Evolutionary conservation across 2,329 filamentous ascomycete genomes (phyloP), one percentile per base, ranked within the genome.

Genomic region (Sarocladium oryzae): DNA sequence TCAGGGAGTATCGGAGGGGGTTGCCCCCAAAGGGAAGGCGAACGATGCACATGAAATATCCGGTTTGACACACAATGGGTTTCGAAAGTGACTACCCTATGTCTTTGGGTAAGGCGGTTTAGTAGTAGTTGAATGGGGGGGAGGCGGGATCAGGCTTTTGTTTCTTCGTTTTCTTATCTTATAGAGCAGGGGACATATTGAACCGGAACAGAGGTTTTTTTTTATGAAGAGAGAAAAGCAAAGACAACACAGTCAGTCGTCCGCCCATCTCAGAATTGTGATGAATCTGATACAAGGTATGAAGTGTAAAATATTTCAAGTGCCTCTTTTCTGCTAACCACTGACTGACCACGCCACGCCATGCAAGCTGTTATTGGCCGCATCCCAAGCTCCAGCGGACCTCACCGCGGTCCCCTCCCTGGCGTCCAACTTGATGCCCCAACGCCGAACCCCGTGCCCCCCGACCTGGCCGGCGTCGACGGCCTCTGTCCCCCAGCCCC

Each of bases 381-480:
- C 37, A 5, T 26, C 9, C 21, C 40, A 3, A 15, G 6, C 21
- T 20, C 3, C 20, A 37, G n/a, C 24, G 50, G 55, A 60, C 56
- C 60, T 63, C 30, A 70, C 51, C 23, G 69, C 69, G 69, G 69
- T 46, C 67, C 71, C 55, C 71, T 76, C 16, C 72, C 72, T 30
- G 73, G 73, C 30, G 73, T 76, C 72, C 72, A 75, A 23, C 60
- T 69, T 35, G 62, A 32, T 26, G 46, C 56, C 4, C 64, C 67
- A 1, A 63, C 62, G 16, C 69, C 69, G 56, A 74, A 73, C 2
- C 66, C 66, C 23, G 63, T 65, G 2, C 65, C 63, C 20, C 26
- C 43, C 5, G 64, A 71, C 11, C 67, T 64, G 2, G 66, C 63
- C 4, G 77, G 77, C 28, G 77, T 80, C n/a, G 72, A 74, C 15